Base-by-base conservation (phyloP, 2,329 filamentous ascomycete genomes). In the Curvularia verruculosa region DNA sequence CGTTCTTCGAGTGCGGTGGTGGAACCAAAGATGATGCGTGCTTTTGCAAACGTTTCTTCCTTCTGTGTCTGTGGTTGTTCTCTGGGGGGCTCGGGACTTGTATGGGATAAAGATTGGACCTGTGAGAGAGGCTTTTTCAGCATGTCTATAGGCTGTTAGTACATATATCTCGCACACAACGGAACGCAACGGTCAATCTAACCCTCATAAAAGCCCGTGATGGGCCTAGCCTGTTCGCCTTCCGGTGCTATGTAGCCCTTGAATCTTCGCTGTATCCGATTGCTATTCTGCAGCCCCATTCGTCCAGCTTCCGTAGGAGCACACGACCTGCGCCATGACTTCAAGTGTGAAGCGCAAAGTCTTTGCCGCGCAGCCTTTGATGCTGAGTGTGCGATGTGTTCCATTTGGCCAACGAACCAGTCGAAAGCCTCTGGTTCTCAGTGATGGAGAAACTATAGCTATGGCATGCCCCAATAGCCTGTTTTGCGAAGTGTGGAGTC, bases 11-110 rank as follows among this genome's bases (percentile, higher is more conserved):
- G 90, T 0, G 89, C 87, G 13, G 95, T 83, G 8, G 88, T 85
- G 7, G 90, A 90, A 19, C 92, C 92, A 71, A 99, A 97, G 29
- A 97, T 84, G 68, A 96, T 86, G 43, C 86, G 79, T 51, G 87
- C 85, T 69, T 82, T 84, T 40, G 75, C 80, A 21, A 86, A 81
- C 37, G 81, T 83, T 52, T 85, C 81, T 64, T 86, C 81, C 48
- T 82, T 82, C 18, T 80, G 75, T 2, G 82, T 80, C 52, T 79
- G 79, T 2, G 80, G 78, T 15, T 68, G 18, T 74, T 67, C 46
- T 77, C 72, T 34, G 70, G 72, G 69, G 10, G 72, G 68, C 19
- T 72, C 47, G 5, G 77, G 70, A 1, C 68, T 60, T 6, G 76
- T 70, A 19, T 68, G 61, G 8, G 76, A 70, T 18, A 71, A 60